Conservation (phyloP, 441 rosid species). For the Jatropha multifida region DNA sequence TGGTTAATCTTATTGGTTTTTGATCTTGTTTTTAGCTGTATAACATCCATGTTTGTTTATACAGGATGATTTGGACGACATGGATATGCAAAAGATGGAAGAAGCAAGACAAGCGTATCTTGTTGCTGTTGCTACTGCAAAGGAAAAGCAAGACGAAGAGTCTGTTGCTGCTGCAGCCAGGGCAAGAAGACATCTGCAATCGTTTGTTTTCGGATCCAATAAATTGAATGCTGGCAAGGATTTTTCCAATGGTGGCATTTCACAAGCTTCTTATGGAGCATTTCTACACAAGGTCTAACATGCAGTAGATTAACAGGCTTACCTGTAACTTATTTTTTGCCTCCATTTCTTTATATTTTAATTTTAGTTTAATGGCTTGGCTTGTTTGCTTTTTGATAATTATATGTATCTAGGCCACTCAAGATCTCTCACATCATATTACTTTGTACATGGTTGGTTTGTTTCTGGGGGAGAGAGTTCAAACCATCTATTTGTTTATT, state of each 20-base stretch:
- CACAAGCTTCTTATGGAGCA: constrained; percentile 10
- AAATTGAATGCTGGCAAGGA: constrained; percentile 10
- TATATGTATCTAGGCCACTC: neutral
- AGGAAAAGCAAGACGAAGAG: constrained; percentile 73
- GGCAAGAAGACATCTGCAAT: constrained; percentile 65
- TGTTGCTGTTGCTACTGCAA: constrained; percentile 59
- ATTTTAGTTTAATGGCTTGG: neutral
- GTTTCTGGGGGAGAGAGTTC: neutral
- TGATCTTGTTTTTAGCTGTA: neutral
- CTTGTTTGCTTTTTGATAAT: neutral
- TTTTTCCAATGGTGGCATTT: constrained; percentile 11
- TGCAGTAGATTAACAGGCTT: constrained; percentile 7
- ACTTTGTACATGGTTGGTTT: neutral
- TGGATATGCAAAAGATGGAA: constrained; percentile 60
- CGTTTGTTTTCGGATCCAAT: constrained; percentile 49
- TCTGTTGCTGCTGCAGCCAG: constrained; percentile 68
- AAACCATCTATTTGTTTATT: neutral
- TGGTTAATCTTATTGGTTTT: neutral
- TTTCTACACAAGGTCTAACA: constrained; percentile 15
- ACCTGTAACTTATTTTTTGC: neutral
- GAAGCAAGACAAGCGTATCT: constrained; percentile 73
- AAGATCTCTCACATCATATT: neutral
- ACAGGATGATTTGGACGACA: constrained; percentile 58
- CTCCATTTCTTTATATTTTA: neutral
- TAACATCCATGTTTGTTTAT: neutral